These are phyloP conservation scores for Clathrospora elynae DNA, from an alignment of 2,329 filamentous ascomycete species.

Conservation along the genomic window DNA sequence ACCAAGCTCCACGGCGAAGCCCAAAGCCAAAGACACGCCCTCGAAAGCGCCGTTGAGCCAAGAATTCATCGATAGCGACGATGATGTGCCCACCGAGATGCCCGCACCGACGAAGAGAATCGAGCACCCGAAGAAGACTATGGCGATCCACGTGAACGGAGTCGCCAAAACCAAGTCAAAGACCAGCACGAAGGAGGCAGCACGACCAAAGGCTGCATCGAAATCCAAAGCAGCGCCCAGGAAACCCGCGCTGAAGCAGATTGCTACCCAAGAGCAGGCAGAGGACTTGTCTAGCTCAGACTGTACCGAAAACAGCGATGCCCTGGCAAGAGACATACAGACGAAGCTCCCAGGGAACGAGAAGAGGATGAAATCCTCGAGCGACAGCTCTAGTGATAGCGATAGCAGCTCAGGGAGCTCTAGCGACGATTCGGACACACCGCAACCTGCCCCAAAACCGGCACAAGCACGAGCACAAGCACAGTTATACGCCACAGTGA, in stretches of 20 bases:
- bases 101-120: slow-evolving; percentile 20
- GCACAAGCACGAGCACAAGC: slow-evolving; percentile 14
- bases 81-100: slow-evolving; percentile 37
- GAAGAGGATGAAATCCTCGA: slow-evolving; percentile 18
- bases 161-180: slow-evolving; percentile 25
- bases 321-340: slow-evolving; percentile 21
- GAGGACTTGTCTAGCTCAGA: slow-evolving; percentile 35
- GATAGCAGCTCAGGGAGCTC: slow-evolving; percentile 36
- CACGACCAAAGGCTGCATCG: slow-evolving; percentile 16
- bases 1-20: slow-evolving; percentile 37
- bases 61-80: slow-evolving; percentile 44
- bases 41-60: slow-evolving; percentile 41
- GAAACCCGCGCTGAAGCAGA: slow-evolving; percentile 30
- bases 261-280: slow-evolving; percentile 26
- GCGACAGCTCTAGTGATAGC: slow-evolving; percentile 23
- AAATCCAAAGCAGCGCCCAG: slow-evolving; percentile 23
- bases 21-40: slow-evolving; percentile 23
- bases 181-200: slow-evolving; percentile 12
- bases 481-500: slow-evolving; percentile 37
- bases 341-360: slow-evolving; percentile 22
- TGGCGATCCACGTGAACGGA: slow-evolving; percentile 41
- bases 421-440: slow-evolving; percentile 48
- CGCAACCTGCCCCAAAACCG: slow-evolving; percentile 26
- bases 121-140: slow-evolving; percentile 34
- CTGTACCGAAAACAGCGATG: slow-evolving; percentile 30